Base-by-base conservation (phyloP, 371 early-diverging fungal species). In the Mucor ambiguus region DNA sequence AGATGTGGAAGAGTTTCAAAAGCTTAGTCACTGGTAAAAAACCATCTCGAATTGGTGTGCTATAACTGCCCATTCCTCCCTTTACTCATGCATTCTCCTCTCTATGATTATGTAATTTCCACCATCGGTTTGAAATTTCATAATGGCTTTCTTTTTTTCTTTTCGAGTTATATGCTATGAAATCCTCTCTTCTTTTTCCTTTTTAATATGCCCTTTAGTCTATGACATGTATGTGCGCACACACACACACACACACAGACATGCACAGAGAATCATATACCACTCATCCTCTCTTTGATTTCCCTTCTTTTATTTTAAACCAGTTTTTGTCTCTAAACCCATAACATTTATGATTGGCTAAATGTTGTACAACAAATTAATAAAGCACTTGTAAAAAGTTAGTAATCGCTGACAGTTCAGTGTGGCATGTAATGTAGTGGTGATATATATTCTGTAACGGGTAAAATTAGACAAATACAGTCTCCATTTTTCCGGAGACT, bases 1-100 rank as follows among this genome's bases (percentile, higher is more conserved):
- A 78, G 12, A 66, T 78, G 64, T 81, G 81, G 81, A 81, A 78
- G 54, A 78, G 78, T 41, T 81, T 81, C 56, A 81, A 76, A 56
- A 72, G 66, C 26, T 60, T 81, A 32, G 72, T 81, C 56, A 68
- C 74, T 49, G 78, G 75, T 62, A 78, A 78, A 65, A 81, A 78
- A 66, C 58, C 81, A 38, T 81, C 81, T 33, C 76, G 79, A 29
- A 74, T 81, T 54, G 78, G 77, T 60, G 72, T 76, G 11, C 59
- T 81, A 58, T 76, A 76, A 73, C 26, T 26, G 14, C 28, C 26
- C 52, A 35, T 14, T 16, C 16, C 28, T 28, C 28, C 49, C 49
- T 20, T 18, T 44, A 10, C 37, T 44, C 44, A 44, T 44, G 44
- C 44, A 44, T 46, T 46, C 22, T 46, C 22, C 22, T 46, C 22